Evolutionary conservation across 2,329 filamentous ascomycete genomes (phyloP), one percentile per base, ranked within the genome.

Genomic region (Tolypocladium amazonense): DNA sequence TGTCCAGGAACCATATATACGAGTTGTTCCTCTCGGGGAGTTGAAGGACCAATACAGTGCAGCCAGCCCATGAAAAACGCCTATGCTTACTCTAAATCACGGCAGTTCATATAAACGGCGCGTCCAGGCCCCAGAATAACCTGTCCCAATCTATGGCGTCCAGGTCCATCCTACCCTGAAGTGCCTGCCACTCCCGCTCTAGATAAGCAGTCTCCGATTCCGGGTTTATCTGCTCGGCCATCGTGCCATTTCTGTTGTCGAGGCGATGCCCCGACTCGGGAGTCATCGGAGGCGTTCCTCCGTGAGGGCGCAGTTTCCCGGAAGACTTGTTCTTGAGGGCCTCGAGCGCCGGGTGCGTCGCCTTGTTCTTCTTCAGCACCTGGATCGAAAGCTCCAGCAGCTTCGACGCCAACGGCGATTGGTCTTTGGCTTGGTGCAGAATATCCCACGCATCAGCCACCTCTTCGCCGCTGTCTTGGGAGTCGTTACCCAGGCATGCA

Each of bases 121-220:
- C 66, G 54, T 74, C 72, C 27, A 73, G 57, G 0, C 70, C 69
- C 66, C 70, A 72, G 56, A 74, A 67, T 18, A 74, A 58, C 52
- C 66, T 67, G 45, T 73, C 71, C 70, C 72, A 74, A 55, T 74
- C 71, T 62, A 74, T 70, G 7, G 65, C 65, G 52, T 73, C 70
- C 27, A 74, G 56, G n/a, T 71, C 67, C 66, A 71, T 69, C 23
- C 66, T 65, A 0, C 66, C 65, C 33, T 69, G 69, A 1, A 72
- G 58, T 43, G 64, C 63, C 11, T 66, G 65, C 65, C 68, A 66
- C 52, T 66, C 65, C 50, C 66, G 64, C 33, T 70, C 70, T 7
- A 70, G 62, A 18, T 64, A 64, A 18, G 64, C 60, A 30, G 60
- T 56, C 8, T 63, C 60, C 3, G 47, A 47, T 9, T 65, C 64